phyloP scores from a whole-genome alignment of 129 eudicot species.

The Ambrosia artemisiifolia region DNA sequence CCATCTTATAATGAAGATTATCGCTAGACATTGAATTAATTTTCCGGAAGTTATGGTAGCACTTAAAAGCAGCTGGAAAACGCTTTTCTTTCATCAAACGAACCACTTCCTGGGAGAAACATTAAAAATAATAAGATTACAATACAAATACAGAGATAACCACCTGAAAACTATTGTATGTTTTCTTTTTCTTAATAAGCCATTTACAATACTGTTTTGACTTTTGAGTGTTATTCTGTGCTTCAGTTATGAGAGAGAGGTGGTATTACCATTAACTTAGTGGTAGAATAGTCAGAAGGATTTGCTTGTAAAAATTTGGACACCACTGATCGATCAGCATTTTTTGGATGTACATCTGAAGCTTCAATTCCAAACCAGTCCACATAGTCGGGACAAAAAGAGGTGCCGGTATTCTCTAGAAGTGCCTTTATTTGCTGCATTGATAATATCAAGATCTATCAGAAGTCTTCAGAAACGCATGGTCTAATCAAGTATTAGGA shows the following conservation, averaged over 20 bases:
- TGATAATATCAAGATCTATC: constrained; percentile 2
- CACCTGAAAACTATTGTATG: background rate
- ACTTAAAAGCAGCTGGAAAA: constrained; percentile 83
- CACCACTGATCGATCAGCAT: constrained; percentile 63
- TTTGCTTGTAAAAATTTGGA: constrained; percentile 74
- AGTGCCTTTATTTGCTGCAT: constrained; percentile 97
- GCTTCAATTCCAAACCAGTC: constrained; percentile 87
- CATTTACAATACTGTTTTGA: background rate
- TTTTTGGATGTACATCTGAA: constrained; percentile 49
- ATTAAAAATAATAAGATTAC: background rate
- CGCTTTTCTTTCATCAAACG: constrained; percentile 80
- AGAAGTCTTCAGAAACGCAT: constrained; percentile 6
- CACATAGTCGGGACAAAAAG: constrained; percentile 73
- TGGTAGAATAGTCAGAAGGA: constrained; percentile 76
- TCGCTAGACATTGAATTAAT: constrained; percentile 45
- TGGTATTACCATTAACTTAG: constrained; percentile 63
- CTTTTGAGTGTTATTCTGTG: background rate
- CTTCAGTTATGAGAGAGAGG: constrained; percentile 1
- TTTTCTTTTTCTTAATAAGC: background rate
- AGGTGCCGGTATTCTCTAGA: constrained; percentile 67
- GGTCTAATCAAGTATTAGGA: background rate
- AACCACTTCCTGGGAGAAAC: constrained; percentile 70
- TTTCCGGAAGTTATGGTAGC: constrained; percentile 79
- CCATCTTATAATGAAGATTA: constrained; percentile 76
- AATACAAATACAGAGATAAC: background rate